Evolutionary conservation across 805 yeast genomes (phyloP).

Genomic region (Yarrowia sp.): DNA sequence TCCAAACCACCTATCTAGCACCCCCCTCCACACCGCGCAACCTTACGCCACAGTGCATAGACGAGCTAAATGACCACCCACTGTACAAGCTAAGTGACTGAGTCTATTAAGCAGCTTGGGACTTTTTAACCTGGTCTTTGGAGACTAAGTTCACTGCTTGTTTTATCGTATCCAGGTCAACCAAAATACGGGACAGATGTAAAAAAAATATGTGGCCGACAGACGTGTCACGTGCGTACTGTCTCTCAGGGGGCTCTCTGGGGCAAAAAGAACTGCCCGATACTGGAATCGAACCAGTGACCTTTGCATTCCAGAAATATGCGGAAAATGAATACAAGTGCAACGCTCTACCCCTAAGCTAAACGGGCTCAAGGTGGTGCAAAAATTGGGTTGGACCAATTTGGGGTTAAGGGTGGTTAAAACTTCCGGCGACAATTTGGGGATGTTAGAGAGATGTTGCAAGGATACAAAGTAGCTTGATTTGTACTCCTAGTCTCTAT

Average conservation of each 20-base stretch:
- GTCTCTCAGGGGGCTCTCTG: too few relatives aligned
- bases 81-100: too few relatives aligned
- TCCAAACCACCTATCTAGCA: too few relatives aligned
- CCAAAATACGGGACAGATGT: neutral
- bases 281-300: slow-evolving; percentile 55
- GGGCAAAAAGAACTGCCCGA: slow-evolving; percentile 47
- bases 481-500: neutral
- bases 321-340: slow-evolving; percentile 72
- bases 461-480: too few relatives aligned
- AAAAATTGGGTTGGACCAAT: neutral
- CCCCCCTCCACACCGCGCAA: slow-evolving; percentile 2
- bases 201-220: too few relatives aligned
- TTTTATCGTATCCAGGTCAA: too few relatives aligned
- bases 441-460: neutral
- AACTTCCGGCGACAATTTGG: neutral
- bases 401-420: neutral
- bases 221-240: too few relatives aligned
- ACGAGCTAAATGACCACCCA: neutral
- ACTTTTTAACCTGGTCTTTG: too few relatives aligned
- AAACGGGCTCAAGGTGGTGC: slow-evolving; percentile 50
- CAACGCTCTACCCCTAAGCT: slow-evolving; percentile 99
- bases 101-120: too few relatives aligned
- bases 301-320: slow-evolving; percentile 49
- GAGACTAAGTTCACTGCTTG: too few relatives aligned
- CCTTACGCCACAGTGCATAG: slow-evolving; percentile 32